A percentile compares a stretch with the other conserved stretches of the same genome.
Conservation (phyloP, 495 filamentous ascomycete genomes). For the Annulohypoxylon maeteangense region DNA sequence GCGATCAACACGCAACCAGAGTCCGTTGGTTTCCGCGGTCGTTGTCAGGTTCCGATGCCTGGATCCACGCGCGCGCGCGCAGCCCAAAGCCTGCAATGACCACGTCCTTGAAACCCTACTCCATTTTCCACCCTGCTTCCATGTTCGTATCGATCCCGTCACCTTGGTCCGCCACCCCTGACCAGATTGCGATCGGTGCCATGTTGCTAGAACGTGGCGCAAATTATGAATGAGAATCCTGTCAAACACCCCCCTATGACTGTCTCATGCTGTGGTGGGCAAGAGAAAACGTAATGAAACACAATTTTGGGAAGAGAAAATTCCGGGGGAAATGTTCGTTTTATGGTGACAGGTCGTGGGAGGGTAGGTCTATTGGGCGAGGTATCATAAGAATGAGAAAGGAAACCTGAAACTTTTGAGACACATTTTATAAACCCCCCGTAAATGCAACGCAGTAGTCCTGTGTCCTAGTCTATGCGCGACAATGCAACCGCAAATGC, state of each 20-base stretch:
- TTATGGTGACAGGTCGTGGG: constrained; percentile 43
- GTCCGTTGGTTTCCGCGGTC: constrained; percentile 28
- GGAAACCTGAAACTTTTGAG: constrained; percentile 55
- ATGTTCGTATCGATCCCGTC: constrained; percentile 10
- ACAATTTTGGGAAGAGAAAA: constrained; percentile 34
- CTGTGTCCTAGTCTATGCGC: constrained; percentile 52
- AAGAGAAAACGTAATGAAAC: constrained; percentile 41
- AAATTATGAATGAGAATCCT: constrained; percentile 29
- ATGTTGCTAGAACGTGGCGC: constrained; percentile 21
- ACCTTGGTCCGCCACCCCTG: constrained; percentile 1
- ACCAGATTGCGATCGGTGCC: constrained; percentile 9
- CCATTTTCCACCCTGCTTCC: constrained; percentile 13
- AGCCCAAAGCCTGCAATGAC: constrained; percentile 5
- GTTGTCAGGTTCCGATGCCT: constrained; percentile 10
- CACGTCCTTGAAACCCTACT: constrained; percentile 11
- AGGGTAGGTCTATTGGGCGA: constrained; percentile 46
- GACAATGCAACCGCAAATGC: constrained; percentile 49
- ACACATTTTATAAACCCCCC: constrained; percentile 56
- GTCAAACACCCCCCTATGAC: constrained; percentile 18
- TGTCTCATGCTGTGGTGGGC: constrained; percentile 12
- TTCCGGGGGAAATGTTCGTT: constrained; percentile 38
- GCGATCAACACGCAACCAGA: constrained; percentile 42
- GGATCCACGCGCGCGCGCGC: constrained; percentile 12
- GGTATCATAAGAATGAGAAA: constrained; percentile 57
- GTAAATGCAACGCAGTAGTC: constrained; percentile 59